Base-by-base conservation (phyloP, 331 rosid genomes). In the Phaseolus coccineus region DNA sequence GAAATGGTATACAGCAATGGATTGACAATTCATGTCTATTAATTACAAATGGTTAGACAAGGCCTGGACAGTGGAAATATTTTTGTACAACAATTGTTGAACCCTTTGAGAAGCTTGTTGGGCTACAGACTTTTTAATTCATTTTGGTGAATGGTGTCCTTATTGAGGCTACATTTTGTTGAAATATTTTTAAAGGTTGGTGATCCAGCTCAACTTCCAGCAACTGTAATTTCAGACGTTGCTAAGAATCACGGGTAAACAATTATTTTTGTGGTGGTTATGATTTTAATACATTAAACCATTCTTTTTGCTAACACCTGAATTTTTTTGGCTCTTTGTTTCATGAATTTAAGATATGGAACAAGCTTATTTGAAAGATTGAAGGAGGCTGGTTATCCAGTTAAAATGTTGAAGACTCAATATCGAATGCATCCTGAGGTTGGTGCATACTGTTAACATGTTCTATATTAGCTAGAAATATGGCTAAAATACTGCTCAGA, bases 401-500 rank as follows among this genome's bases (percentile, higher is more conserved):
- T 92, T 61, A 92, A 88, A 79, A 95, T 92, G 97, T 89, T 92
- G 85, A 95, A 92, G 91, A 89, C 91, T 68, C 98, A 95, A 83
- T 95, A 95, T 78, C 93, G 97, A 81, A 95, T 95, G 98, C 98
- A 95, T 90, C 98, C 98, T 13, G 93, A 95, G 94, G 97, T 95
- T 84, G 74, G 95, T 87, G 73, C 64, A 30, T 66, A 39, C 24
- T 39, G n/a, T 67, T 67, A 22, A 42, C 37, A 24, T 66, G 53
- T 67, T 67, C 72, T 42, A 4, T 22, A 65, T 8, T 37, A 25
- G 15, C 28, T 64, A 64, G 48, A 28, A n/a, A 35, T 64, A 35
- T 16, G 30, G 8, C 13, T n/a, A 31, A 64, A 63, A 35, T 35
- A 31, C 13, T 33, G 13, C 25, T 63, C 37, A 35, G 5, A 15